Evolutionary conservation across 192 early-diverging fungal species (phyloP).

Genomic region (Glomus cerebriforme): DNA sequence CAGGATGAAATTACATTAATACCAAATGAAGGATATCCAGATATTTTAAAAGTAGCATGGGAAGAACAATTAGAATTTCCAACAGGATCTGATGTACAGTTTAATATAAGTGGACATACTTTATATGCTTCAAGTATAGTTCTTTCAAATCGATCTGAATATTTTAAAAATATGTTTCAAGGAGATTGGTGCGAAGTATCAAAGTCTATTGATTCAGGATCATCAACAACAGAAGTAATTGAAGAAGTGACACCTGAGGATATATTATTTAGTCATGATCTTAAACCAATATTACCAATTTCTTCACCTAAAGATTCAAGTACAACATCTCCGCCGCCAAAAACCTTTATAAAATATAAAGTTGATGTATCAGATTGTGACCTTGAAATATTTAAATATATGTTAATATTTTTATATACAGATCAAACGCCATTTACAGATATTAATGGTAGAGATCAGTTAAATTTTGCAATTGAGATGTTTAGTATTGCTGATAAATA

Average conservation of each 20-base stretch:
- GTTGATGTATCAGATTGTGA: background rate
- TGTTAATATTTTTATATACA: background rate
- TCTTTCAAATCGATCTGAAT: constrained; percentile 20
- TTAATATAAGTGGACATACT: background rate
- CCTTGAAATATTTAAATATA: background rate
- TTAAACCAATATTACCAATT: background rate
- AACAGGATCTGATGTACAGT: background rate
- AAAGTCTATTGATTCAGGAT: background rate
- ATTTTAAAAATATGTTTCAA: constrained; percentile 10
- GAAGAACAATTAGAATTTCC: background rate
- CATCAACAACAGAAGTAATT: background rate
- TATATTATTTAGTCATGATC: background rate
- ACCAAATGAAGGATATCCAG: background rate
- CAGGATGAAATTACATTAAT: background rate
- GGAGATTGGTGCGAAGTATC: background rate
- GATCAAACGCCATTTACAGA: background rate
- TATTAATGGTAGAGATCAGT: background rate
- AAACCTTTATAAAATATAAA: background rate
- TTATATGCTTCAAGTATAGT: constrained; percentile 4
- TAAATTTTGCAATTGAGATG: background rate
- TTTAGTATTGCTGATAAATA: constrained; percentile 21
- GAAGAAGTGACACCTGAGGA: background rate
- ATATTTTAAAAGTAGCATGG: background rate
- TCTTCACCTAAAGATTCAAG: background rate
- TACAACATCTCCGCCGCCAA: background rate